A percentile compares a stretch with the other conserved stretches of the same genome.
Evolutionary conservation across 306 rosid genomes (phyloP).

Genomic region (Medicago ruthenica): DNA sequence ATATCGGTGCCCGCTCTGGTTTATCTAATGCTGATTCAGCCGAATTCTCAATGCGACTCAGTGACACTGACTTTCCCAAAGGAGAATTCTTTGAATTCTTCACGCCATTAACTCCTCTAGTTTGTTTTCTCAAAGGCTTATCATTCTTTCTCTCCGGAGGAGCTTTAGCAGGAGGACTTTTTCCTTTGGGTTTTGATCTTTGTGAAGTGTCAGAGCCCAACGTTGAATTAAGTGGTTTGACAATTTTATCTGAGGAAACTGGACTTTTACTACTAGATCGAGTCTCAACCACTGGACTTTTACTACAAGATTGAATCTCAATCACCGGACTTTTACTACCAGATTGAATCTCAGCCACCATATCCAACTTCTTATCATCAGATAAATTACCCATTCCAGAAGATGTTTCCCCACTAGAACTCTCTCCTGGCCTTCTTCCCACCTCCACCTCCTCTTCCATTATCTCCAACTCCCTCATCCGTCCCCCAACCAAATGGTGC

Average conservation of each 20-base stretch:
- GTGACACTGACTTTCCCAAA: conserved; percentile 49
- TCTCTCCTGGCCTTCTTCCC: conserved; percentile 52
- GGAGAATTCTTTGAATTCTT: conserved; percentile 65
- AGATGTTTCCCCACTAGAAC: conserved; percentile 58
- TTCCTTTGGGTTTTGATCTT: conserved; percentile 64
- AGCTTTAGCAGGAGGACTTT: conserved; percentile 59
- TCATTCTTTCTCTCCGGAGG: conserved; percentile 50
- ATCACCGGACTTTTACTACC: conserved; percentile 48
- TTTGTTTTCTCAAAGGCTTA: conserved; percentile 59
- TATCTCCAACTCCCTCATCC: conserved; percentile 95
- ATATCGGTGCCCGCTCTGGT: conserved; percentile 71
- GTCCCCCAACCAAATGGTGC: conserved; percentile 88
- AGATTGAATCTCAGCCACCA: conserved; percentile 53
- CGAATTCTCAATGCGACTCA: conserved; percentile 51
- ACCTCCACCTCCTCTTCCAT: conserved; percentile 78
- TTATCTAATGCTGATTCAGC: conserved; percentile 54
- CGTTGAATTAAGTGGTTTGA: conserved; percentile 48
- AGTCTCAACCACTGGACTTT: too few relatives aligned
- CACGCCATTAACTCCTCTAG: conserved; percentile 45
- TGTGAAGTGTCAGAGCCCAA: conserved; percentile 47
- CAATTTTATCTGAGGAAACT: conserved; percentile 55
- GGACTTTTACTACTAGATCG: too few relatives aligned
- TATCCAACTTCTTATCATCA: conserved; percentile 55
- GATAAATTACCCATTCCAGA: conserved; percentile 58
- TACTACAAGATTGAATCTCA: too few relatives aligned